These are phyloP conservation scores for Myxozyma sirexii DNA, from an alignment of 805 yeast genomes.

Conservation along the genomic window DNA sequence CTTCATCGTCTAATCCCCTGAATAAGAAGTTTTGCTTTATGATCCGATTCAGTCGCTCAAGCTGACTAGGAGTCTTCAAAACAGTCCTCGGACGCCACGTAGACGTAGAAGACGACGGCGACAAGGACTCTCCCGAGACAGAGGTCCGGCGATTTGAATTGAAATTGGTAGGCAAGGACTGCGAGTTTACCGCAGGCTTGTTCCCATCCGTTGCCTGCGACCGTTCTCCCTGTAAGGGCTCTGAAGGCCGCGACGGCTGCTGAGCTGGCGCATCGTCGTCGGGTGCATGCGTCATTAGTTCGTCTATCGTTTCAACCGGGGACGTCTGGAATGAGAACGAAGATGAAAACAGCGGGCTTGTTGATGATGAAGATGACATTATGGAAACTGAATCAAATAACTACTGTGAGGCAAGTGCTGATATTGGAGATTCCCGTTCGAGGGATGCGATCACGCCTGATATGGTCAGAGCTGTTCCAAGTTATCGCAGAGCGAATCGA, in stretches of 20 bases:
- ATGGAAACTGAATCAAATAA: too few relatives aligned
- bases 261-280: constrained; percentile 13
- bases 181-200: background rate
- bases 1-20: constrained; percentile 75
- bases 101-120: constrained; percentile 37
- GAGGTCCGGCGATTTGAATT: constrained; percentile 33
- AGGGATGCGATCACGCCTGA: background rate
- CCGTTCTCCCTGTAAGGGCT: too few relatives aligned
- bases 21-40: constrained; percentile 84
- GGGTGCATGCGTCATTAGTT: constrained; percentile 9
- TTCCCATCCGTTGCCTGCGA: background rate
- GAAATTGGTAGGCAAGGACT: constrained; percentile 29
- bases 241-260: too few relatives aligned
- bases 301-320: constrained; percentile 6
- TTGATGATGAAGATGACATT: background rate
- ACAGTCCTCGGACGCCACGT: constrained; percentile 43
- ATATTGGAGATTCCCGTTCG: too few relatives aligned
- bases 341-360: constrained; percentile 15
- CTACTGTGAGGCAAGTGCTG: too few relatives aligned
- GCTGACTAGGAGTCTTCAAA: constrained; percentile 51
- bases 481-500: too few relatives aligned
- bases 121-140: constrained; percentile 32
- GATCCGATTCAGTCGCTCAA: constrained; percentile 65
- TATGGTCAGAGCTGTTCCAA: too few relatives aligned
- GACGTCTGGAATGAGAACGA: constrained; percentile 20